Conservation (phyloP, 2,329 filamentous ascomycete genomes). For the Xylariaceae sp. region DNA sequence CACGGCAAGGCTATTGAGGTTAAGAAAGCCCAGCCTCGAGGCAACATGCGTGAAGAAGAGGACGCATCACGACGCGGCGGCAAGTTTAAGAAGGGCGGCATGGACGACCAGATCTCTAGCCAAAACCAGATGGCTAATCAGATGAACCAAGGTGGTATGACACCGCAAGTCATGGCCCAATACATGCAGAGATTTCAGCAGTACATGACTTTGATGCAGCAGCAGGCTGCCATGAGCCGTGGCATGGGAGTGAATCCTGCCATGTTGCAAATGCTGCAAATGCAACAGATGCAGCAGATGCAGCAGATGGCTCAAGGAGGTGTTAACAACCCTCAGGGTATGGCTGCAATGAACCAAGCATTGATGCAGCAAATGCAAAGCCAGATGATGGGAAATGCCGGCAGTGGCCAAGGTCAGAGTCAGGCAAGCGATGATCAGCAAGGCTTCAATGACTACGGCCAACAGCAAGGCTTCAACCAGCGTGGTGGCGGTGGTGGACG, state of each 20-base stretch:
- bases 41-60: constrained; percentile 89
- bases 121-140: constrained; percentile 31
- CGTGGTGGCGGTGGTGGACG: constrained; percentile 29
- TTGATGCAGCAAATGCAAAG: constrained; percentile 54
- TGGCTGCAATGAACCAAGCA: constrained; percentile 44
- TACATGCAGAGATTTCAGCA: constrained; percentile 99
- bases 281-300: constrained; percentile 69
- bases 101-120: constrained; percentile 35
- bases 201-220: constrained; percentile 92
- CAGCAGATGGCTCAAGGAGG: constrained; percentile 41
- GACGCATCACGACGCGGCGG: constrained; percentile 59
- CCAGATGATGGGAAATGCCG: constrained; percentile 34
- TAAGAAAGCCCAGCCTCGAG: constrained; percentile 93
- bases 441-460: constrained; percentile 26
- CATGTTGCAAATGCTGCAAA: constrained; percentile 72
- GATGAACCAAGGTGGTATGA: constrained; percentile 57
- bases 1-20: constrained; percentile 96
- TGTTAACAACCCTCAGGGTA: constrained; percentile 35
- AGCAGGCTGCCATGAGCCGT: constrained; percentile 81
- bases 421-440: constrained; percentile 30
- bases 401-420: constrained; percentile 33
- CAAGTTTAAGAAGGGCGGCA: constrained; percentile 54
- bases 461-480: constrained; percentile 28
- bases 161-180: constrained; percentile 94
- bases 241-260: constrained; percentile 66